Conservation (phyloP, 2,329 filamentous ascomycete genomes). For the Bipolaris zeicola region DNA sequence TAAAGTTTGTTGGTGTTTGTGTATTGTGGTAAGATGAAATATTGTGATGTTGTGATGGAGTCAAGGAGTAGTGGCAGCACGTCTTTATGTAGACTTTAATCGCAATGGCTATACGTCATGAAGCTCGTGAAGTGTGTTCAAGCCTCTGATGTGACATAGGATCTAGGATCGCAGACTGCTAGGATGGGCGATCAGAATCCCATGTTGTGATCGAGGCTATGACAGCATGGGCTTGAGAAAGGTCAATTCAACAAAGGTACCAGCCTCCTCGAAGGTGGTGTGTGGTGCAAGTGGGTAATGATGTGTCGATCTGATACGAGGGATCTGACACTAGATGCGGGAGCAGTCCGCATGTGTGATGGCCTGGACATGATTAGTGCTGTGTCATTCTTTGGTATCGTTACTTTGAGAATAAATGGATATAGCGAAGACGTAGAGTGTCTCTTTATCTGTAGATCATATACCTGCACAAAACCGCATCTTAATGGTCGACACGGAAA, state of each 20-base stretch:
- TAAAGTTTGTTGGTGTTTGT: not conserved
- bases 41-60: not conserved
- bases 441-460: not conserved
- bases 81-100: conserved; percentile 6
- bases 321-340: conserved; percentile 15
- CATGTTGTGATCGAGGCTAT: conserved; percentile 16
- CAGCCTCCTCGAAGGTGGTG: conserved; percentile 12
- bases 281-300: conserved; percentile 13
- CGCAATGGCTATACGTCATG: conserved; percentile 4
- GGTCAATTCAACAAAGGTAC: conserved; percentile 3
- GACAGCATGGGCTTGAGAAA: conserved; percentile 28
- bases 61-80: not conserved
- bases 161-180: not conserved
- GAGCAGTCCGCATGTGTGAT: conserved; percentile 15
- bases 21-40: not conserved
- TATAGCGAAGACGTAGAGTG: not conserved
- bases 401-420: not conserved
- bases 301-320: conserved; percentile 19
- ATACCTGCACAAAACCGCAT: not conserved
- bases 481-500: not conserved
- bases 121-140: not conserved
- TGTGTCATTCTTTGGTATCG: not conserved
- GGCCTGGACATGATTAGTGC: conserved; percentile 2
- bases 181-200: not conserved
- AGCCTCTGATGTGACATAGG: conserved; percentile 1